Percentiles rank a stretch among this genome's conserved stretches.
Conservation (phyloP, 805 yeast species). For the Kluyveromyces aestuarii region DNA sequence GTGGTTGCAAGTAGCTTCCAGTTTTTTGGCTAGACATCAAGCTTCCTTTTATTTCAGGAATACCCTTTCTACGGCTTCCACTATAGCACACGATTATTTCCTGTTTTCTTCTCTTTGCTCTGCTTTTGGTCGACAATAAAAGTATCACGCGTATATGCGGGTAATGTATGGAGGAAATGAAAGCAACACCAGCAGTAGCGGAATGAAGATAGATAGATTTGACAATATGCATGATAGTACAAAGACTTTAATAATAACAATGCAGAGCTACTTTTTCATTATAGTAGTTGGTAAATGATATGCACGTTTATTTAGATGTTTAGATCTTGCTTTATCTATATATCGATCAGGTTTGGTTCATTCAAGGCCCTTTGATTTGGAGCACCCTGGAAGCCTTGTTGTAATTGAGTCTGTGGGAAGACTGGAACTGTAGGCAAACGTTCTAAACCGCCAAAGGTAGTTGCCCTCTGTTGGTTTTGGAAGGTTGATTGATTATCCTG, state of each 20-base stretch:
- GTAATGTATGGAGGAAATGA: no score
- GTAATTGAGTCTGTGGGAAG: slow-evolving; percentile 7
- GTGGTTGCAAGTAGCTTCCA: not conserved
- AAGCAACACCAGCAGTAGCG: no score
- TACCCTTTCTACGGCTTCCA: no score
- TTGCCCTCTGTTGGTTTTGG: slow-evolving; percentile 2
- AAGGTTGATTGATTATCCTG: not conserved
- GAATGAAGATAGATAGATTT: no score
- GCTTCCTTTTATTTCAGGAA: not conserved
- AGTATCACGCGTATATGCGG: no score
- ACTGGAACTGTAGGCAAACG: slow-evolving; percentile 7
- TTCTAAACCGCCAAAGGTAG: slow-evolving; percentile 8
- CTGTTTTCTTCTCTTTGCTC: no score
- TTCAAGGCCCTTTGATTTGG: slow-evolving; percentile 1
- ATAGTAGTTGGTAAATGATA: not conserved
- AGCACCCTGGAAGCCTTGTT: slow-evolving; percentile 2
- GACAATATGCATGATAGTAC: no score
- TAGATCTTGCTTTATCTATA: slow-evolving; percentile 8
- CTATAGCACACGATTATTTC: no score
- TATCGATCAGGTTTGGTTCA: slow-evolving; percentile 23
- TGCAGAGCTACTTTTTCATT: no score
- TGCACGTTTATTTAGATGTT: not conserved
- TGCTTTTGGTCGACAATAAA: no score
- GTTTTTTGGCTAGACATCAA: not conserved
- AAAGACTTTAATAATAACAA: no score